Conservation (phyloP, 352 stramenopile genomes). For the Pythium dissimile region DNA sequence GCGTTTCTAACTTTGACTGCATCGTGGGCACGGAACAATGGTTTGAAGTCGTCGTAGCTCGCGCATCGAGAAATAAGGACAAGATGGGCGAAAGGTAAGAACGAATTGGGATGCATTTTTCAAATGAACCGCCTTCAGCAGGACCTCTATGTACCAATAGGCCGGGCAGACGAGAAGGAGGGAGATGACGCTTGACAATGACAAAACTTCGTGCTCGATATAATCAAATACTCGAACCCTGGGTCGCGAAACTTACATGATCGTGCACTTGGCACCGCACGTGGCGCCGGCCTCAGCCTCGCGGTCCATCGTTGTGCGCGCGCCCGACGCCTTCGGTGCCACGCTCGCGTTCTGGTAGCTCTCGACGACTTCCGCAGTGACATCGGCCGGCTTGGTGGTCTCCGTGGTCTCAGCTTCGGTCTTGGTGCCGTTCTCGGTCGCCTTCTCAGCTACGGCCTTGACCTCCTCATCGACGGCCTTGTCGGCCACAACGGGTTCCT, state of each 20-base stretch:
- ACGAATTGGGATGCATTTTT: not conserved
- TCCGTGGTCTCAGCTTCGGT: constrained; percentile 10
- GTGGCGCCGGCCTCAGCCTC: constrained; percentile 46
- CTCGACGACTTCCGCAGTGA: constrained; percentile 25
- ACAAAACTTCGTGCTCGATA: constrained; percentile 12
- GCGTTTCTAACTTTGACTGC: too few relatives aligned
- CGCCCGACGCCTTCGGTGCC: constrained; percentile 24
- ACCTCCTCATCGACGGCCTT: constrained; percentile 20
- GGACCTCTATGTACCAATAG: constrained; percentile 3
- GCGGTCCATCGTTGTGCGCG: constrained; percentile 44
- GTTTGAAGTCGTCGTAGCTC: too few relatives aligned
- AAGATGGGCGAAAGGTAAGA: too few relatives aligned
- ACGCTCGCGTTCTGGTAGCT: constrained; percentile 75
- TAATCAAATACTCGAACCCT: not conserved
- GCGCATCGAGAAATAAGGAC: too few relatives aligned
- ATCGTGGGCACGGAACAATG: too few relatives aligned
- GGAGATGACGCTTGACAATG: constrained; percentile 4
- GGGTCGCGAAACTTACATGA: constrained; percentile 47
- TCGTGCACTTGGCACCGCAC: constrained; percentile 34
- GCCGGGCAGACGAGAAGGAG: not conserved
- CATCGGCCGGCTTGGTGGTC: constrained; percentile 6
- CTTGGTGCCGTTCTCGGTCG: constrained; percentile 33
- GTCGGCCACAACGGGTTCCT: not conserved
- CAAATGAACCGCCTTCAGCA: not conserved
- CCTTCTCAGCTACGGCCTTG: constrained; percentile 16